These are phyloP conservation scores for Lepidium campestre DNA, from an alignment of 441 rosid genomes.

Conservation along the genomic window DNA sequence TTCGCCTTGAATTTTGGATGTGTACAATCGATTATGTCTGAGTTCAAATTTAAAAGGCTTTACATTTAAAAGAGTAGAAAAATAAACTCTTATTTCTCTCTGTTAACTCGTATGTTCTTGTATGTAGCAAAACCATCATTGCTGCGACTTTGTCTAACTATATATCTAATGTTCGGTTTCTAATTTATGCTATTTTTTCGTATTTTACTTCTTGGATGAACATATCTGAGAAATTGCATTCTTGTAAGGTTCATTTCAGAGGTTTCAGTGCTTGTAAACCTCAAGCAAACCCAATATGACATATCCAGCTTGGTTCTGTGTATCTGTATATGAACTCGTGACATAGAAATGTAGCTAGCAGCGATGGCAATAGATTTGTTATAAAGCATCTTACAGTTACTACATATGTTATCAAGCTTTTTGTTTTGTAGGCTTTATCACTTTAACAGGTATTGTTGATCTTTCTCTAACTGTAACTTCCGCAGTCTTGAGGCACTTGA, in stretches of 20 bases:
- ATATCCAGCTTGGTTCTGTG: background rate
- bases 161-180: slow-evolving; percentile 43
- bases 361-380: background rate
- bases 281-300: background rate
- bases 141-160: slow-evolving; percentile 39
- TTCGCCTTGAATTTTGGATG: slow-evolving; percentile 33
- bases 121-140: slow-evolving; percentile 33
- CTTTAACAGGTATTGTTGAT: slow-evolving; percentile 12
- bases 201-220: background rate
- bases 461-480: slow-evolving; percentile 4
- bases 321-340: background rate
- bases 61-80: background rate
- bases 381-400: background rate
- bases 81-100: slow-evolving; percentile 3
- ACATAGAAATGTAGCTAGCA: background rate
- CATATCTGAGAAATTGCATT: background rate
- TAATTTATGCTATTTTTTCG: slow-evolving; percentile 16
- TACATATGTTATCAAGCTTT: background rate
- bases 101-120: slow-evolving; percentile 31
- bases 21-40: slow-evolving; percentile 23
- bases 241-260: background rate
- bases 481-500: slow-evolving; percentile 30
- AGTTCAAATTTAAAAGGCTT: slow-evolving; percentile 28
- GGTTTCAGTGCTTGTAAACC: slow-evolving; percentile 2
- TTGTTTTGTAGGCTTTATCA: background rate